phyloP scores from a whole-genome alignment of 2,329 filamentous ascomycete genomes.

The Neophaeococcomyces mojaviensis region DNA sequence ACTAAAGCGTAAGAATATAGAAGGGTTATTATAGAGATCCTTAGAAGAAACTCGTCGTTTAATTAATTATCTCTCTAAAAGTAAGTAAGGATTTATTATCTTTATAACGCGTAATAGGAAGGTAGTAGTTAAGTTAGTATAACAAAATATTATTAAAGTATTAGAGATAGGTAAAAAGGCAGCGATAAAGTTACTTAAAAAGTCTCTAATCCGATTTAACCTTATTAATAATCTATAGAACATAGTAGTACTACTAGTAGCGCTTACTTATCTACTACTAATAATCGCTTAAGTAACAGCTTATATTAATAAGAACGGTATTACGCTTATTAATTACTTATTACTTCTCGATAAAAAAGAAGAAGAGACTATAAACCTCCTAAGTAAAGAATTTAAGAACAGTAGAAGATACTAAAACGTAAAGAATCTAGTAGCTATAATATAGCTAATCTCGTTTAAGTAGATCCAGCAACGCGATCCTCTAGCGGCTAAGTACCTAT shows the following conservation, averaged over 20 bases:
- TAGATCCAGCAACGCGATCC: conserved; percentile 26
- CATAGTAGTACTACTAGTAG: conserved; percentile 12
- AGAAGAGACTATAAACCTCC: conserved; percentile 24
- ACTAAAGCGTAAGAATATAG: too few relatives aligned
- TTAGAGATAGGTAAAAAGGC: conserved; percentile 13
- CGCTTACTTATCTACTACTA: conserved; percentile 22
- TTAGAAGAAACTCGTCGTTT: conserved; percentile 1
- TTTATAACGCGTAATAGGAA: conserved; percentile 20
- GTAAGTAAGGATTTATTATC: conserved; percentile 17
- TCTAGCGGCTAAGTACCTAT: conserved; percentile 31
- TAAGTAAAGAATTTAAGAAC: conserved; percentile 30
- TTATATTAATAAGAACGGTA: conserved; percentile 18
- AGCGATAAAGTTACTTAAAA: conserved; percentile 16
- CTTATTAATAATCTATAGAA: conserved; percentile 8
- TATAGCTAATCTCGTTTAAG: conserved; percentile 33
- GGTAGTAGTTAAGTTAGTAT: conserved; percentile 8
- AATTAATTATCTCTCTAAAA: conserved; percentile 16
- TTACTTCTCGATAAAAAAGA: conserved; percentile 22
- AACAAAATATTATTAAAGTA: conserved; percentile 4
- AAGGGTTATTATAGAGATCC: too few relatives aligned
- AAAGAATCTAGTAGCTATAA: conserved; percentile 29
- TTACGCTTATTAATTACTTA: conserved; percentile 13
- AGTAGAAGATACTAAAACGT: conserved; percentile 24
- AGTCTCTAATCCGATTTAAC: conserved; percentile 5
- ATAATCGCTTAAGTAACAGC: conserved; percentile 24